These are phyloP conservation scores for Lentinula aciculospora DNA, from an alignment of 768 basidiomycete species.

Conservation along the genomic window DNA sequence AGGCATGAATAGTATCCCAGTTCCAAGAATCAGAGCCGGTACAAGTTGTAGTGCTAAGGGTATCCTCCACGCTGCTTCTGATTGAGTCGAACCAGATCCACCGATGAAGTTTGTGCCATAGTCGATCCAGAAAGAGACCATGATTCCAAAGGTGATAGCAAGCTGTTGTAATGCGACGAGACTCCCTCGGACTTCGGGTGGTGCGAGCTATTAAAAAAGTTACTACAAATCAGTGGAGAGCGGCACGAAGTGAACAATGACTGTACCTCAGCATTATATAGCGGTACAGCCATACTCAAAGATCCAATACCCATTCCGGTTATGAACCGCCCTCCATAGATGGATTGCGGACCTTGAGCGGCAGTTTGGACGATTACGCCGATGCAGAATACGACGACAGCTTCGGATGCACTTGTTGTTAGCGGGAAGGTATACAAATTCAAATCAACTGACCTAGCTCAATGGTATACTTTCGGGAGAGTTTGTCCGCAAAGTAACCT, in stretches of 20 bases:
- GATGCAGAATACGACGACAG: constrained; percentile 57
- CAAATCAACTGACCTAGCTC: constrained; percentile 37
- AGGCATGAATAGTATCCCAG: constrained; percentile 73
- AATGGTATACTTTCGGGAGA: constrained; percentile 72
- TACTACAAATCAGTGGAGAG: constrained; percentile 18
- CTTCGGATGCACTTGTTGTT: constrained; percentile 21
- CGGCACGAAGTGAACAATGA: constrained; percentile 62
- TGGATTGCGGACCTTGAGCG: constrained; percentile 50
- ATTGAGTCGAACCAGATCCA: constrained; percentile 50
- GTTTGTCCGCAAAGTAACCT: constrained; percentile 63
- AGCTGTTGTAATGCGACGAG: constrained; percentile 79
- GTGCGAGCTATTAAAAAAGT: constrained; percentile 50
- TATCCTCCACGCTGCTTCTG: constrained; percentile 70
- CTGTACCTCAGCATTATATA: constrained; percentile 55
- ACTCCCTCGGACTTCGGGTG: constrained; percentile 78
- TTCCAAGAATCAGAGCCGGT: constrained; percentile 64
- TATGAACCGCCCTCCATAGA: constrained; percentile 72
- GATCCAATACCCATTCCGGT: constrained; percentile 81
- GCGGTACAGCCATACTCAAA: constrained; percentile 76
- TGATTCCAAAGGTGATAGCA: constrained; percentile 77
- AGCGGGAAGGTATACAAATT: constrained; percentile 8
- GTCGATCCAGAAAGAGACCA: constrained; percentile 57
- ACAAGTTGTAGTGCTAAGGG: constrained; percentile 71
- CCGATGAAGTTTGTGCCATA: constrained; percentile 63
- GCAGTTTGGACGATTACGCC: constrained; percentile 72